These are phyloP conservation scores for Colletotrichum acutatum DNA, from an alignment of 2,329 filamentous ascomycete species.

Conservation along the genomic window DNA sequence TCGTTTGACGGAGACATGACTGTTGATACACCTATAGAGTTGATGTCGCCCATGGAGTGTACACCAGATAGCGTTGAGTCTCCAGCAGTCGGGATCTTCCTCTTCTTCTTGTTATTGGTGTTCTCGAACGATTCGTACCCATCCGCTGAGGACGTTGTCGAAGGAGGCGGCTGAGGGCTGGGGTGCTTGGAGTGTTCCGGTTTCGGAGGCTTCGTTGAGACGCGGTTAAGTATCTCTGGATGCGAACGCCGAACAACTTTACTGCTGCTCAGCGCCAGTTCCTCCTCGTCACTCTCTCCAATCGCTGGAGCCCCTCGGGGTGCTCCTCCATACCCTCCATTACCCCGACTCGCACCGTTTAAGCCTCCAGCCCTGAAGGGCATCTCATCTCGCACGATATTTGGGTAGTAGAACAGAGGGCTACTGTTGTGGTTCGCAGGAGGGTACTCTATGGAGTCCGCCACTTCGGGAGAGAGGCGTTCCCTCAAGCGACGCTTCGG, in stretches of 20 bases:
- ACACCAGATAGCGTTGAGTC: constrained; percentile 61
- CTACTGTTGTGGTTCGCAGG: constrained; percentile 76
- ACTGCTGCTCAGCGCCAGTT: constrained; percentile 49
- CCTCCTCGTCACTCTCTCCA: constrained; percentile 72
- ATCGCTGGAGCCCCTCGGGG: constrained; percentile 55
- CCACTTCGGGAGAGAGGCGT: constrained; percentile 85
- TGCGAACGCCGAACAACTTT: constrained; percentile 58
- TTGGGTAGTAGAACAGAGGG: constrained; percentile 80
- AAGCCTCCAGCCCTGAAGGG: constrained; percentile 41
- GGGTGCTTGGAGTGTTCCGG: constrained; percentile 56
- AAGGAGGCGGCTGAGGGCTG: constrained; percentile 69
- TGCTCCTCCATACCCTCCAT: constrained; percentile 37
- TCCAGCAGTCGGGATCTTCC: constrained; percentile 93
- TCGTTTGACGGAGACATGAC: constrained; percentile 48
- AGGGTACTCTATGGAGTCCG: constrained; percentile 84
- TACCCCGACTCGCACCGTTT: constrained; percentile 11
- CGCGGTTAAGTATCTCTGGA: constrained; percentile 57
- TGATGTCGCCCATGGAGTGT: constrained; percentile 50
- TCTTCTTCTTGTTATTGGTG: constrained; percentile 99
- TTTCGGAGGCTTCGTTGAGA: constrained; percentile 55
- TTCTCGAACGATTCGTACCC: constrained; percentile 98
- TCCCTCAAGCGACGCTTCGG: constrained; percentile 91
- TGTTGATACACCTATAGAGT: constrained; percentile 42
- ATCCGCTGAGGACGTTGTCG: constrained; percentile 78
- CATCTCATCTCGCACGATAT: constrained; percentile 35